Conservation (phyloP, 73 alveolate genomes). For the Tetrahymena borealis region DNA sequence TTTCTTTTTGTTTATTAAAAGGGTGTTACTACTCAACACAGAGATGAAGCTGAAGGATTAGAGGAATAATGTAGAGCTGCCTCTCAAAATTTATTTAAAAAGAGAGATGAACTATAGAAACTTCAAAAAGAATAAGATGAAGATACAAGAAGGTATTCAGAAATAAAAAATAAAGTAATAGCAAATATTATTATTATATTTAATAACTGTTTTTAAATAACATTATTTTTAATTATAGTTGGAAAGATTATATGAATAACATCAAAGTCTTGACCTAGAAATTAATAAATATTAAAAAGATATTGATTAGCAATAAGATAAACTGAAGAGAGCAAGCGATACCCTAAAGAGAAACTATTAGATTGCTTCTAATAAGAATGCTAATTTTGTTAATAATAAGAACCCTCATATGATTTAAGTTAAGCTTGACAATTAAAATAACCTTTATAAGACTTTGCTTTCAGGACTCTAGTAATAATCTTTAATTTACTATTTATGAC, state of each 20-base stretch:
- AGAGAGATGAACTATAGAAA: constrained; percentile 68
- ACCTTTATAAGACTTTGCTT: constrained; percentile 13
- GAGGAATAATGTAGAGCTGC: constrained; percentile 91
- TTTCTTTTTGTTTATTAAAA: neutral
- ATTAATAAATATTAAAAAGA: neutral
- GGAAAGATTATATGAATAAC: constrained; percentile 24
- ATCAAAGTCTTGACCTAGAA: constrained; percentile 15
- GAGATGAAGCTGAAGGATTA: constrained; percentile 40
- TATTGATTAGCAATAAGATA: neutral
- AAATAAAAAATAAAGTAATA: constrained; percentile 56
- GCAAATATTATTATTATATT: neutral
- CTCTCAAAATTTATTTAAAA: constrained; percentile 69
- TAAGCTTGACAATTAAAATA: constrained; percentile 15
- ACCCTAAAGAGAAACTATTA: neutral
- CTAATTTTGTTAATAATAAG: neutral
- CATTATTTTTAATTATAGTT: neutral
- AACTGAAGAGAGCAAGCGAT: constrained; percentile 14
- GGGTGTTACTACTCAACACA: constrained; percentile 29
- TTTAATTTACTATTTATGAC: neutral
- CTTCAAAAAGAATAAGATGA: constrained; percentile 75
- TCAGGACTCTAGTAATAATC: constrained; percentile 14
- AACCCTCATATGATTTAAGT: constrained; percentile 24
- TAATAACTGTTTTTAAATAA: neutral
- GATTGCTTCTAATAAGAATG: neutral
- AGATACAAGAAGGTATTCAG: constrained; percentile 76